phyloP scores from a whole-genome alignment of 2,329 filamentous ascomycete species.

The Fusarium torreyae region DNA sequence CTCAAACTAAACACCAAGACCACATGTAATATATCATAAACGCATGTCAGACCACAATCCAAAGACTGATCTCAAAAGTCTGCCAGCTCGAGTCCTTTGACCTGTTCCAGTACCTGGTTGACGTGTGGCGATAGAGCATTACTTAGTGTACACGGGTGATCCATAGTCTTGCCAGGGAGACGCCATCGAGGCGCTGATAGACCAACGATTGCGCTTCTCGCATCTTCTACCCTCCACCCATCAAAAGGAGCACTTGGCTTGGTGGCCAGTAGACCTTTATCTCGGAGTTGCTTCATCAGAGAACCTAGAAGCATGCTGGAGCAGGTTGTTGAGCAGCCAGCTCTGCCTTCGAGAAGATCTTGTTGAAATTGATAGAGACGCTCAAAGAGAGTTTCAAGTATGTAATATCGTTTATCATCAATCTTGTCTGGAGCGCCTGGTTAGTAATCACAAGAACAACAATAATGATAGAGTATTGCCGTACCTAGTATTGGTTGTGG shows the following conservation, averaged over 20 bases:
- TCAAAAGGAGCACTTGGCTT: slow-evolving; percentile 14
- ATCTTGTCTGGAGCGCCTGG: slow-evolving; percentile 4
- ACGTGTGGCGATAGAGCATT: slow-evolving; percentile 14
- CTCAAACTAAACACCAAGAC: neutral
- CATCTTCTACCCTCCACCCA: slow-evolving; percentile 31
- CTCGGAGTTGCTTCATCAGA: slow-evolving; percentile 26
- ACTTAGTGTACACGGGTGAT: slow-evolving; percentile 28
- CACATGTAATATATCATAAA: neutral
- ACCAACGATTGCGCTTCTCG: slow-evolving; percentile 17
- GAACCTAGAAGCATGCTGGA: slow-evolving; percentile 28
- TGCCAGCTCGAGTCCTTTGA: slow-evolving; percentile 4
- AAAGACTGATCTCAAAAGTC: slow-evolving; percentile 15
- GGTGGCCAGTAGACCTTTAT: neutral
- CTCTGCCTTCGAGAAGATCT: slow-evolving; percentile 23
- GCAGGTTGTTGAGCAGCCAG: slow-evolving; percentile 27
- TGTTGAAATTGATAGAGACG: slow-evolving; percentile 25
- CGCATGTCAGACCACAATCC: neutral
- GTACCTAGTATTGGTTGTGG: slow-evolving; percentile 33
- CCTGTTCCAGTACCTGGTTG: slow-evolving; percentile 10
- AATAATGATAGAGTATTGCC: too few species aligned
- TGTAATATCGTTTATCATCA: slow-evolving; percentile 21
- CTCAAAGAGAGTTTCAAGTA: slow-evolving; percentile 19
- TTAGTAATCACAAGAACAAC: neutral
- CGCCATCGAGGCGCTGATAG: slow-evolving; percentile 22
- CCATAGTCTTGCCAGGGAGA: slow-evolving; percentile 24